Evolutionary conservation across 1,139 yeast genomes (phyloP).

Genomic region (Geotrichum phurueaensis): DNA sequence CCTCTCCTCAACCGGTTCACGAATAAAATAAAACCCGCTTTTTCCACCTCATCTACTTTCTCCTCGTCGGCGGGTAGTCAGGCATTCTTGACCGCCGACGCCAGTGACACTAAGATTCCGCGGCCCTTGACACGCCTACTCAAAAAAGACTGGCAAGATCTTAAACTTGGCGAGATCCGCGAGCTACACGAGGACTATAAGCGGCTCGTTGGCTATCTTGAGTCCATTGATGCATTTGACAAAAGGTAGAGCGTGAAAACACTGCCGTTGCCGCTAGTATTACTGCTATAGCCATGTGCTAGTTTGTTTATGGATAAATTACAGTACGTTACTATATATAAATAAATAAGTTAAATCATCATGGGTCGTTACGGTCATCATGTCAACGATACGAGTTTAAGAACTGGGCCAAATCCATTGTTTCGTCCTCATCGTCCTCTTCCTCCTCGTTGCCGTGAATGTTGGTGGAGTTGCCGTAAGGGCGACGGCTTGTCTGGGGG

Average conservation of each 20-base stretch:
- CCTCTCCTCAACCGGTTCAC: neutral
- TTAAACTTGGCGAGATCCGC: conserved; percentile 34
- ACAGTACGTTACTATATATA: neutral
- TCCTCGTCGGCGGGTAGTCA: neutral
- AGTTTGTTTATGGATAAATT: neutral
- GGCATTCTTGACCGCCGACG: neutral
- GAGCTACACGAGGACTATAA: conserved; percentile 37
- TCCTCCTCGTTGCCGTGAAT: too few species aligned
- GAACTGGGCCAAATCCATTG: neutral
- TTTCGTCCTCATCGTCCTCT: neutral
- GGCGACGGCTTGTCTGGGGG: neutral
- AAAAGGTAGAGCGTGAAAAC: conserved; percentile 8
- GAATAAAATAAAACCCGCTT: neutral
- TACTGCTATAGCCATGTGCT: neutral
- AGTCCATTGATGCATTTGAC: conserved; percentile 31
- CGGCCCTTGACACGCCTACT: conserved; percentile 28
- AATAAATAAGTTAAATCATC: neutral
- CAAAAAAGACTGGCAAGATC: conserved; percentile 20
- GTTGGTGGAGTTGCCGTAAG: neutral
- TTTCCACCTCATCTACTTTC: neutral
- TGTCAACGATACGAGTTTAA: neutral
- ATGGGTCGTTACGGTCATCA: neutral
- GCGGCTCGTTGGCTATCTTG: conserved; percentile 31
- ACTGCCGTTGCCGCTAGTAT: too few species aligned
- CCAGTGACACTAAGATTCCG: neutral